Conservation (phyloP, 1,139 yeast genomes). For the Zhuliangozyma parablackwelliae region DNA sequence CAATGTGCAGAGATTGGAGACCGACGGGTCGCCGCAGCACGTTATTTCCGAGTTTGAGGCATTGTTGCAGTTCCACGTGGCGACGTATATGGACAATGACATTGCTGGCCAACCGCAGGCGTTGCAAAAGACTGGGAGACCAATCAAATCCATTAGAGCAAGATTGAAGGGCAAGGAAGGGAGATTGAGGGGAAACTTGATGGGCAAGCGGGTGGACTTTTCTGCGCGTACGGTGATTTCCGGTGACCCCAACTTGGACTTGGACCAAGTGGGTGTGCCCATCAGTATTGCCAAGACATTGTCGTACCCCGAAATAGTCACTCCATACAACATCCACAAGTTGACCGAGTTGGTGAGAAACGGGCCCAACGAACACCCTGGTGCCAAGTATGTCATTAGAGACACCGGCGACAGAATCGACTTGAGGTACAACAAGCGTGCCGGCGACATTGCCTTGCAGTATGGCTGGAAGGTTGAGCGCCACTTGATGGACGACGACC, state of each 20-base stretch:
- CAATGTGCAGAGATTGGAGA: constrained; percentile 91
- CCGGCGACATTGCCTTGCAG: constrained; percentile 95
- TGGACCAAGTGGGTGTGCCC: constrained; percentile 99
- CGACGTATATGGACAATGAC: constrained; percentile 99
- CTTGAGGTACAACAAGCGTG: constrained; percentile 92
- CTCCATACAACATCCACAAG: constrained; percentile 93
- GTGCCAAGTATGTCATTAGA: constrained; percentile 96
- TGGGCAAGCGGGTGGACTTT: constrained; percentile 99
- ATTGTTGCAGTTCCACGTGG: constrained; percentile 92
- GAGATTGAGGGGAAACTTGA: constrained; percentile 93
- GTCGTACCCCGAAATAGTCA: constrained; percentile 94
- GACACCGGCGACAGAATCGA: constrained; percentile 99
- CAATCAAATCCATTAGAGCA: constrained; percentile 96
- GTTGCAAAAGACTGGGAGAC: constrained; percentile 96
- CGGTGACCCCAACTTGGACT: constrained; percentile 96
- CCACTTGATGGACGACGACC: constrained; percentile 95
- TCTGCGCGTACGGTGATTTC: constrained; percentile 99
- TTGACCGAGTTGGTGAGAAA: constrained; percentile 90
- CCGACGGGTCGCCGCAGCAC: constrained; percentile 98
- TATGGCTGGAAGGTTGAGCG: constrained; percentile 99
- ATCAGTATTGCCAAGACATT: constrained; percentile 92
- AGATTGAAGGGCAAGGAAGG: constrained; percentile 99
- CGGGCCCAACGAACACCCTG: constrained; percentile 99
- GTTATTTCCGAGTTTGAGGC: constrained; percentile 96
- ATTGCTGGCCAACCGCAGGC: constrained; percentile 99